Base-by-base conservation (phyloP, 352 stramenopile species). In the Phytophthora citricola region DNA sequence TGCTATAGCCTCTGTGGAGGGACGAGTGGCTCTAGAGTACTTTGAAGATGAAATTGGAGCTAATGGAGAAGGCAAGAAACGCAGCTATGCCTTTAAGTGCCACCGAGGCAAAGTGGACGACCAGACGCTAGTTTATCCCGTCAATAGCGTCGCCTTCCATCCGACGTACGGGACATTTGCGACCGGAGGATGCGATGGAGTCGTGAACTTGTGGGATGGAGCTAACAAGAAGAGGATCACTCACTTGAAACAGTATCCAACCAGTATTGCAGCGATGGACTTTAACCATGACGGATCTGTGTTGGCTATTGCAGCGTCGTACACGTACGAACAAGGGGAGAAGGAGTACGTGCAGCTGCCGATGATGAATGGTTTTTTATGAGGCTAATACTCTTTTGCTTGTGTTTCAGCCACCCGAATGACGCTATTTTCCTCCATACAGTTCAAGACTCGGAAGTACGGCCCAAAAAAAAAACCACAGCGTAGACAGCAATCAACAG, bases 71-170 rank as follows among this genome's bases (percentile, higher is more conserved):
- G 53, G 66, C 36, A 80, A 79, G 49, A 87, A 86, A 65, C 75
- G 74, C 48, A 98, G 94, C 65, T 99, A 99, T 75, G 95, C 97
- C 34, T 99, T 99, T 84, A 99, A 99, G 73, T 99, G 97, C 73
- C 97, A 99, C 76, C 89, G 97, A 34, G 89, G 93, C 58, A 94
- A 94, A 63, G 68, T 93, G 43, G 80, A 90, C 56, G 79, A 83
- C 64, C 76, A 91, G 61, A 88, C 90, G 36, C 82, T 91, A 52
- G 89, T 99, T 38, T 99, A 97, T 76, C 93, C 95, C 0, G 96
- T 99, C 7, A 99, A 99, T 76, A 75, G 90, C 15, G 88, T 99
- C 52, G 93, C 93, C 3, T 99, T 99, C 79, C 95, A 99, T 79
- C 97, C 95, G 22, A 77, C 74, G 60, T 89, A 91, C 58, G 92